Percentiles rank a stretch among this genome's conserved stretches.
Evolutionary conservation across 148 eudicot species (phyloP).

Genomic region (Cornus florida): DNA sequence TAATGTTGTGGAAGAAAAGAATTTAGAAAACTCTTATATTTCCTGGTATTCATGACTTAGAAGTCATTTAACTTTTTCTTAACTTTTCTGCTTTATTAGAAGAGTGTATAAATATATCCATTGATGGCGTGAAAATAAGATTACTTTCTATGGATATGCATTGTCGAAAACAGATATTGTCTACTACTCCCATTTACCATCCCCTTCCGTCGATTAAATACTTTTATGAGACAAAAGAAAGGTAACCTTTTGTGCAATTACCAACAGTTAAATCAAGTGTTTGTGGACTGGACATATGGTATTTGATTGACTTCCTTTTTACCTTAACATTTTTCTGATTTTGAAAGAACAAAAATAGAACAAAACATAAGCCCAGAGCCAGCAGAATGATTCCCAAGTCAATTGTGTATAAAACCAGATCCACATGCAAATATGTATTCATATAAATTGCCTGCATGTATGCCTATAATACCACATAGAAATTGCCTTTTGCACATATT

Average conservation of each 20-base stretch:
- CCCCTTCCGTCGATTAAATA: not conserved
- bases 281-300: not conserved
- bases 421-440: not conserved
- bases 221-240: not conserved
- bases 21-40: not conserved
- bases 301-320: too few relatives aligned
- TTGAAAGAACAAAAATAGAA: not conserved
- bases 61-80: too few relatives aligned
- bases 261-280: not conserved
- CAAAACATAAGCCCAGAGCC: not conserved
- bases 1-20: conserved; percentile 12
- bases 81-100: not conserved
- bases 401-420: not conserved
- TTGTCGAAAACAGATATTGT: not conserved
- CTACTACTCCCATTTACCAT: not conserved
- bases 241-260: conserved; percentile 6
- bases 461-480: not conserved
- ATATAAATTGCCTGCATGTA: not conserved
- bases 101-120: not conserved
- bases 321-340: too few relatives aligned
- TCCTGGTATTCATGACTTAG: not conserved
- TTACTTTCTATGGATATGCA: not conserved
- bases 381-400: not conserved
- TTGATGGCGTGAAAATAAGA: not conserved
- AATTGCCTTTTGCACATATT: not conserved